Conservation (phyloP, 2,329 filamentous ascomycete species). For the Cladosporium sp. region DNA sequence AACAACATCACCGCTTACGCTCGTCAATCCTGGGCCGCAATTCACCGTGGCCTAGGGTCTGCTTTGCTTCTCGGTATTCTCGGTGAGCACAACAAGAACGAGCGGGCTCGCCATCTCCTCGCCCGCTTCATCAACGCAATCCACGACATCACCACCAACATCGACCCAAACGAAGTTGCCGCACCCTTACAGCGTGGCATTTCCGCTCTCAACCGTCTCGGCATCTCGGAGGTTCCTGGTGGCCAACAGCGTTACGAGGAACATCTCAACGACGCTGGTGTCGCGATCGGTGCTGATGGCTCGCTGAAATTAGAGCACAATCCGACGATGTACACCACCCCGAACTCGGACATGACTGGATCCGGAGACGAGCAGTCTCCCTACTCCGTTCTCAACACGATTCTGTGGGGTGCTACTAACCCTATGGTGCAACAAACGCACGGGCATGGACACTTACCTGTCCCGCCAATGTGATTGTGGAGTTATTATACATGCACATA, state of each 20-base stretch:
- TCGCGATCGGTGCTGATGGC: constrained; percentile 15
- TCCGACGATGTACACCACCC: constrained; percentile 23
- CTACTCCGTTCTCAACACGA: constrained; percentile 47
- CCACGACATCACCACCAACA: constrained; percentile 43
- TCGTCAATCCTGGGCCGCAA: constrained; percentile 33
- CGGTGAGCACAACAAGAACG: constrained; percentile 44
- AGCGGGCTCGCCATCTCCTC: constrained; percentile 42
- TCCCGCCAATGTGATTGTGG: not conserved
- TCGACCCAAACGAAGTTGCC: constrained; percentile 45
- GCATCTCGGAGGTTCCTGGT: constrained; percentile 14
- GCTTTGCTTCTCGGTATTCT: constrained; percentile 35
- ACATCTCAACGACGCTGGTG: constrained; percentile 12
- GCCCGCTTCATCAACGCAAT: constrained; percentile 45
- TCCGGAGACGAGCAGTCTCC: constrained; percentile 38
- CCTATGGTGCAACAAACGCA: constrained; percentile 1
- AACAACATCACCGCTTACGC: constrained; percentile 45
- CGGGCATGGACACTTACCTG: not conserved
- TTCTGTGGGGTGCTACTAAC: constrained; percentile 28
- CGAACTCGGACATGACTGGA: constrained; percentile 27
- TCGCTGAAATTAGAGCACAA: constrained; percentile 22
- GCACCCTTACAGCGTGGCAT: constrained; percentile 46
- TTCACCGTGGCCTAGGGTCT: constrained; percentile 39
- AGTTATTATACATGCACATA: not conserved
- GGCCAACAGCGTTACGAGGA: constrained; percentile 4
- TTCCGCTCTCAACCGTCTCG: constrained; percentile 41